Evolutionary conservation across 2,329 filamentous ascomycete genomes (phyloP).

Genomic region (Neonectria hederae): DNA sequence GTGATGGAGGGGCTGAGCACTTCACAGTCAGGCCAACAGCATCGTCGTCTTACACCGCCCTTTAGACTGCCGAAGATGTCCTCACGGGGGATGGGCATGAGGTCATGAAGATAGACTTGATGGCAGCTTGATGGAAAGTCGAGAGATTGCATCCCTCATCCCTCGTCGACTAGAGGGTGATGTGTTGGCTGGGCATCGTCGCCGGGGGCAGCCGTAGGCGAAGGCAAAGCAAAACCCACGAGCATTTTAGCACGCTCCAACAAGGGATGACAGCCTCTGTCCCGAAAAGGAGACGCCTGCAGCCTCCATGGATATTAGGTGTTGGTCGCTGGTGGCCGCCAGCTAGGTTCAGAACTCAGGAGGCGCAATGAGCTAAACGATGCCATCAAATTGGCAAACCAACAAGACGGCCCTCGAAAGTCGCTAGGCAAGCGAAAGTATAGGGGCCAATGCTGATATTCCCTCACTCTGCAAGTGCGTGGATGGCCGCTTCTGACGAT

Average conservation of each 20-base stretch:
- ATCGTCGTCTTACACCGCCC: slow-evolving; percentile 2
- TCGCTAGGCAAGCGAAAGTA: not conserved
- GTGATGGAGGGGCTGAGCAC: not conserved
- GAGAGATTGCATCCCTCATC: not conserved
- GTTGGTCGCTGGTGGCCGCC: not conserved
- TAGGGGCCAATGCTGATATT: not conserved
- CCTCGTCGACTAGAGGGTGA: not conserved
- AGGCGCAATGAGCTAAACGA: not conserved
- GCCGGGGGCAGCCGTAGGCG: no score
- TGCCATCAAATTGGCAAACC: not conserved
- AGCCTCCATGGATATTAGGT: not conserved
- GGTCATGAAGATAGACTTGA: not conserved
- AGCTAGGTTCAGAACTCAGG: not conserved
- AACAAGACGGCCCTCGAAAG: not conserved
- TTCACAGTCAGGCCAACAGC: not conserved
- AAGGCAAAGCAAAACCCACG: not conserved
- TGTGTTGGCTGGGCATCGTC: not conserved
- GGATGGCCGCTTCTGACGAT: not conserved
- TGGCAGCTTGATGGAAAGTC: not conserved
- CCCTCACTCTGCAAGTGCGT: not conserved
- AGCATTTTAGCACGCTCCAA: not conserved
- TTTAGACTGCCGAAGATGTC: not conserved
- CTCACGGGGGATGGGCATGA: not conserved
- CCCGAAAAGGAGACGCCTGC: not conserved
- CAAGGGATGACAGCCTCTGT: not conserved